phyloP scores from a whole-genome alignment of 345 rosid genomes.

The Hirschfeldia incana region DNA sequence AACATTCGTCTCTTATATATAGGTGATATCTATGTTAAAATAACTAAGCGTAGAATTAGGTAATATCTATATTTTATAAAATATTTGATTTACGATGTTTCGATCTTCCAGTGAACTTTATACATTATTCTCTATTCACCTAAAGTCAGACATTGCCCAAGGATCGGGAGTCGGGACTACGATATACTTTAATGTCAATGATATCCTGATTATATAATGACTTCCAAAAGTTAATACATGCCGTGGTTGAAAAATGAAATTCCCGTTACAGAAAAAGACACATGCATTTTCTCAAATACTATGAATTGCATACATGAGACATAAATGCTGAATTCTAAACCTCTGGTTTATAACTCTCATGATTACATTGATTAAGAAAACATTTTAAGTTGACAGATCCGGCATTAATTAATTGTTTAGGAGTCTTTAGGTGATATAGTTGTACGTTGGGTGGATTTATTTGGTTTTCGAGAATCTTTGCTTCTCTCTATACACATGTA shows the following conservation, averaged over 20 bases:
- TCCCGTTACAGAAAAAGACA: neutral
- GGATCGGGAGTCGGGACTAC: neutral
- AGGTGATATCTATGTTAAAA: neutral
- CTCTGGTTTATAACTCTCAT: neutral
- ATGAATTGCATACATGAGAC: neutral
- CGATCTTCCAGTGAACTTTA: neutral
- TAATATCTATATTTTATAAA: neutral
- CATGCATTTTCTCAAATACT: neutral
- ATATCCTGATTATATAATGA: neutral
- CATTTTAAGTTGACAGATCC: neutral
- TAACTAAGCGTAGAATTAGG: neutral
- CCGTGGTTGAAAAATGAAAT: neutral
- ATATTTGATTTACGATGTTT: neutral
- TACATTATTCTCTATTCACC: neutral
- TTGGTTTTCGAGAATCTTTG: neutral
- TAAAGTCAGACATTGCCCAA: neutral
- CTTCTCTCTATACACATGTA: neutral
- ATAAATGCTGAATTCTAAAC: neutral
- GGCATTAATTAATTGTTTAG: neutral
- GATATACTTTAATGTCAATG: neutral
- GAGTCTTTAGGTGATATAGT: conserved; percentile 4
- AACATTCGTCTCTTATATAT: neutral
- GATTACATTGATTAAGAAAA: neutral
- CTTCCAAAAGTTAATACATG: neutral
- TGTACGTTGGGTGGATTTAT: neutral